Conservation (phyloP, 164 flowering plant species). For the Berberis vulgaris region DNA sequence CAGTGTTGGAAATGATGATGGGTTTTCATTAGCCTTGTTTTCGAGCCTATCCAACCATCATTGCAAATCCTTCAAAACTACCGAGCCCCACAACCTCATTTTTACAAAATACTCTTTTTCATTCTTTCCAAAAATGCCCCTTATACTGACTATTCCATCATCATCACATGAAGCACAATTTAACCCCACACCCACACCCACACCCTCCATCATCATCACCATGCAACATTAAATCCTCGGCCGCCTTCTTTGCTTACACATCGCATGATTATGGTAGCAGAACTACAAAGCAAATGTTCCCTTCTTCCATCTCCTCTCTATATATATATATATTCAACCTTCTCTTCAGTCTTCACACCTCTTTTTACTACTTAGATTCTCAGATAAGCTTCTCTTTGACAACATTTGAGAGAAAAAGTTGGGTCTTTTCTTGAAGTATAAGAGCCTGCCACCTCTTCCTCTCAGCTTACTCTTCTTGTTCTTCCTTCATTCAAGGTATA, state of each 20-base stretch:
- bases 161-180: neutral
- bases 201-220: neutral
- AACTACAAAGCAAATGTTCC: conserved; percentile 14
- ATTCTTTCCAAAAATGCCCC: too few species aligned
- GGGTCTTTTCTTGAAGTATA: conserved; percentile 30
- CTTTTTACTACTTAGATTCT: neutral
- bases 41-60: conserved; percentile 71
- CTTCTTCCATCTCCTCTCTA: conserved; percentile 7
- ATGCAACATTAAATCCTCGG: conserved; percentile 6
- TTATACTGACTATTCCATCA: too few species aligned
- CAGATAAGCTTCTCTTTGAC: conserved; percentile 3
- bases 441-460: conserved; percentile 19
- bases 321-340: neutral
- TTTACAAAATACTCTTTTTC: too few species aligned
- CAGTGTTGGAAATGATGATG: conserved; percentile 14
- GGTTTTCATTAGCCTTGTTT: conserved; percentile 11
- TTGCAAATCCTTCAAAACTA: conserved; percentile 60
- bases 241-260: conserved; percentile 59
- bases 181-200: conserved; percentile 2
- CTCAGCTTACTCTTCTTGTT: neutral
- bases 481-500: neutral
- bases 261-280: conserved; percentile 78
- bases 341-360: neutral
- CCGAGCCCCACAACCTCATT: too few species aligned
- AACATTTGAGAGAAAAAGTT: conserved; percentile 34